phyloP scores from a whole-genome alignment of 805 yeast genomes.

The Suhomyces vadensis region DNA sequence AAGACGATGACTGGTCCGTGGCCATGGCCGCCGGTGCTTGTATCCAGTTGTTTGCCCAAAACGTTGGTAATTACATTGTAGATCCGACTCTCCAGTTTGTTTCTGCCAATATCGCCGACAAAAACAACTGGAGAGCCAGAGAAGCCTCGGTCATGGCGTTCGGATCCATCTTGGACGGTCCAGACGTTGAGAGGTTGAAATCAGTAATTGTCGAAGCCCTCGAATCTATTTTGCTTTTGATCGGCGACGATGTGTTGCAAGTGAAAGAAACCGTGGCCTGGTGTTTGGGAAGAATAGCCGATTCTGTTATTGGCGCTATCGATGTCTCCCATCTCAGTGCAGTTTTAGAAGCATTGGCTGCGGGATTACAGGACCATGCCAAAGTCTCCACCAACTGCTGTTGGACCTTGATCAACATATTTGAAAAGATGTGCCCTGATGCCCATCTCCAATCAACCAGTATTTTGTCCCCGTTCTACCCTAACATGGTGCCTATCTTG shows the following conservation, averaged over 20 bases:
- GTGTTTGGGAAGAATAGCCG: slow-evolving; percentile 97
- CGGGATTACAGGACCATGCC: slow-evolving; percentile 89
- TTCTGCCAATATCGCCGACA: slow-evolving; percentile 60
- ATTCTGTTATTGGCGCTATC: slow-evolving; percentile 75
- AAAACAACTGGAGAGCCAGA: slow-evolving; percentile 71
- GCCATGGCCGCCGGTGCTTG: slow-evolving; percentile 99
- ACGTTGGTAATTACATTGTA: slow-evolving; percentile 82
- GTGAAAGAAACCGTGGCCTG: slow-evolving; percentile 97
- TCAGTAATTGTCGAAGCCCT: slow-evolving; percentile 78
- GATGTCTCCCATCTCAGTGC: slow-evolving; percentile 67
- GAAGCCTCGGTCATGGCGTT: slow-evolving; percentile 99
- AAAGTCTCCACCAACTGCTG: slow-evolving; percentile 96
- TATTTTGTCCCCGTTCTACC: slow-evolving; percentile 73
- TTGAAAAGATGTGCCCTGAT: slow-evolving; percentile 72
- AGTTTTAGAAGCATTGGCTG: slow-evolving; percentile 68
- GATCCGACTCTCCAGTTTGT: slow-evolving; percentile 85
- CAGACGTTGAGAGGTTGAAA: slow-evolving; percentile 69
- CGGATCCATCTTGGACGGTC: slow-evolving; percentile 95
- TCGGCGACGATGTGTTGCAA: slow-evolving; percentile 73
- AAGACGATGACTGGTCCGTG: slow-evolving; percentile 96
- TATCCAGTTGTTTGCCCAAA: slow-evolving; percentile 88
- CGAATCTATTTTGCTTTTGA: slow-evolving; percentile 70
- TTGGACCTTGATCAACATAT: slow-evolving; percentile 91
- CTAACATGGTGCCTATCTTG: slow-evolving; percentile 66
- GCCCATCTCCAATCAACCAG: slow-evolving; percentile 53